Conservation (phyloP, 768 basidiomycete species). For the Suillus variegatus region DNA sequence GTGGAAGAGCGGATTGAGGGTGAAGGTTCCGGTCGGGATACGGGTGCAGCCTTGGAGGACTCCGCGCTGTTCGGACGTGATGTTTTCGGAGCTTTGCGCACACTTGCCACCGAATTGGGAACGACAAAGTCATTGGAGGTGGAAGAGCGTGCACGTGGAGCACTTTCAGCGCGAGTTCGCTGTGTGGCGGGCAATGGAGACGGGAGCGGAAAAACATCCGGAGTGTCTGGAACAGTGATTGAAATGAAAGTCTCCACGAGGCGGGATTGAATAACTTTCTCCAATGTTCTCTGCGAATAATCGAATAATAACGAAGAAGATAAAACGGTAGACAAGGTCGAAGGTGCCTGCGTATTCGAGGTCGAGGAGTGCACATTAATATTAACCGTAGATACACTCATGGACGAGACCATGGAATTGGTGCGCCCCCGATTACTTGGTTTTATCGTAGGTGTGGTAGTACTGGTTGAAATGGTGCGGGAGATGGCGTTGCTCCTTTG, state of each 20-base stretch:
- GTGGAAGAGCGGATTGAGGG: constrained; percentile 14
- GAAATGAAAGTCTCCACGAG: constrained; percentile 79
- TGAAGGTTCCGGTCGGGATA: constrained; percentile 9
- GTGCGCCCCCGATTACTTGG: constrained; percentile 47
- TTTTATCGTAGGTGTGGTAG: constrained; percentile 35
- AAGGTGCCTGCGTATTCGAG: not conserved
- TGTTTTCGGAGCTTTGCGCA: constrained; percentile 17
- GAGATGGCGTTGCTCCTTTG: constrained; percentile 14
- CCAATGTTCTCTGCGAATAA: constrained; percentile 67
- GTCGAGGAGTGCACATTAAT: not conserved
- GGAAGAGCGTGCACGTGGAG: constrained; percentile 18
- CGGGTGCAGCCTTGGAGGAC: constrained; percentile 17
- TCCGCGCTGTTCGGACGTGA: constrained; percentile 21
- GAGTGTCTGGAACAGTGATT: constrained; percentile 43
- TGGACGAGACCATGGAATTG: constrained; percentile 53
- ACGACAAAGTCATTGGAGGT: not conserved
- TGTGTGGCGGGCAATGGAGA: constrained; percentile 31
- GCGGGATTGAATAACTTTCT: constrained; percentile 70
- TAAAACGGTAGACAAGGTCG: constrained; percentile 15
- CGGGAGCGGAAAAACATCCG: constrained; percentile 8
- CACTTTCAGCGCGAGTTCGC: constrained; percentile 29
- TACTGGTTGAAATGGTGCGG: constrained; percentile 18
- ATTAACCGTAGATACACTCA: constrained; percentile 21
- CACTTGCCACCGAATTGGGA: constrained; percentile 8
- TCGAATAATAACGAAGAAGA: constrained; percentile 46